A percentile compares a stretch with the other conserved stretches of the same genome.
These are phyloP conservation scores for Candida smagusa DNA, from an alignment of 1,139 yeast genomes.

Conservation along the genomic window DNA sequence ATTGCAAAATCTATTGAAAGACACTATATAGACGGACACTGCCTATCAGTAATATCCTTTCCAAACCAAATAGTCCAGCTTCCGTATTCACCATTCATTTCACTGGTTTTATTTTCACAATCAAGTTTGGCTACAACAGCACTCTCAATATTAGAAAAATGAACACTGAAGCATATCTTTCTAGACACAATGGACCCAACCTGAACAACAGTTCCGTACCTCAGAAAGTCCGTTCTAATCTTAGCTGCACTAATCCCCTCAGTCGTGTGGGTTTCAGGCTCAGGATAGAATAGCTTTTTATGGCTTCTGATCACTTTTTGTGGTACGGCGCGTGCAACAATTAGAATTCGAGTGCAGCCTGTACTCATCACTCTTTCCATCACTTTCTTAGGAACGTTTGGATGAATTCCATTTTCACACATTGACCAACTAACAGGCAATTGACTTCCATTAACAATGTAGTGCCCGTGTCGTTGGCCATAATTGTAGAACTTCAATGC, in stretches of 20 bases:
- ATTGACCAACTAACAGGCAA: constrained; percentile 41
- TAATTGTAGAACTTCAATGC: constrained; percentile 56
- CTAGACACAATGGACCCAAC: constrained; percentile 66
- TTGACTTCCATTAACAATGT: constrained; percentile 58
- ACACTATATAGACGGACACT: constrained; percentile 19
- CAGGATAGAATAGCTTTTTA: constrained; percentile 29
- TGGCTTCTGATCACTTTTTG: constrained; percentile 19
- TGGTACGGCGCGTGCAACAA: constrained; percentile 27
- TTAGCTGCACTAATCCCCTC: constrained; percentile 24
- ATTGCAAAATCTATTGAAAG: neutral
- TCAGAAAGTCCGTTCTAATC: constrained; percentile 48
- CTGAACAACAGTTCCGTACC: constrained; percentile 62
- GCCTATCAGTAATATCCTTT: constrained; percentile 62
- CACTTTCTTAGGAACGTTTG: constrained; percentile 24
- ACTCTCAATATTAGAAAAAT: constrained; percentile 57
- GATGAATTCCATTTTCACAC: constrained; percentile 23
- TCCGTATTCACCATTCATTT: constrained; percentile 45
- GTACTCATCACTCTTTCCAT: constrained; percentile 15
- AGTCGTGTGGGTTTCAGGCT: constrained; percentile 30
- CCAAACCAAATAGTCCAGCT: constrained; percentile 70
- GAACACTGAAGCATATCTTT: constrained; percentile 59
- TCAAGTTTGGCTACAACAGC: constrained; percentile 64
- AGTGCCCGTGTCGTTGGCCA: constrained; percentile 51
- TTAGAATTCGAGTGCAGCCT: constrained; percentile 28
- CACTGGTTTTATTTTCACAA: constrained; percentile 29